Percentiles rank a stretch among this genome's conserved stretches.
These are phyloP conservation scores for Aspergillus calidoustus DNA, from an alignment of 2,329 filamentous ascomycete species.

Conservation along the genomic window DNA sequence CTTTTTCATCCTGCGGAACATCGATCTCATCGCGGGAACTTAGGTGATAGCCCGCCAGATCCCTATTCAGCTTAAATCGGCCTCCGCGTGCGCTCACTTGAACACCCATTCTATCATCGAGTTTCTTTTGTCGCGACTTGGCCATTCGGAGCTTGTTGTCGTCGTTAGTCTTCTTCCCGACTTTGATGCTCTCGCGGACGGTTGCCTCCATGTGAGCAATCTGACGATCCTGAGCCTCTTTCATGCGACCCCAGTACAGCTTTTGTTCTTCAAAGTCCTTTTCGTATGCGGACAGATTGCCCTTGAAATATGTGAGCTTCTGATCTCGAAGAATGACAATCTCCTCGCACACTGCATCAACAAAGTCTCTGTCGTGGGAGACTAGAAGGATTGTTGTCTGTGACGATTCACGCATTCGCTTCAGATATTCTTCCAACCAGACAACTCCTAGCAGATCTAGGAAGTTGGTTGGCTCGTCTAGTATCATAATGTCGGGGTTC, in stretches of 20 bases:
- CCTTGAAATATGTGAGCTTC: slow-evolving; percentile 73
- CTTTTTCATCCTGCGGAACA: slow-evolving; percentile 65
- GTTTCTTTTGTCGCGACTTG: slow-evolving; percentile 80
- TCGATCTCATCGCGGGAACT: slow-evolving; percentile 70
- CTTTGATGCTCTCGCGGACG: slow-evolving; percentile 73
- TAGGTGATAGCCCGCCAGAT: slow-evolving; percentile 66
- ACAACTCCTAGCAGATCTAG: slow-evolving; percentile 81
- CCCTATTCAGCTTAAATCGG: slow-evolving; percentile 80
- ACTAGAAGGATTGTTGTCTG: slow-evolving; percentile 74
- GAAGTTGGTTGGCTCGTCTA: slow-evolving; percentile 89
- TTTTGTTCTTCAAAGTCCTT: slow-evolving; percentile 67
- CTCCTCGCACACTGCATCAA: slow-evolving; percentile 74
- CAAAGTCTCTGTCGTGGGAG: slow-evolving; percentile 83
- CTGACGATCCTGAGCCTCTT: slow-evolving; percentile 80
- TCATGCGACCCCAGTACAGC: slow-evolving; percentile 72
- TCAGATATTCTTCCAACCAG: slow-evolving; percentile 78
- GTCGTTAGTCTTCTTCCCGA: slow-evolving; percentile 77
- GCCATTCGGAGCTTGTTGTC: slow-evolving; percentile 86
- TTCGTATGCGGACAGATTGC: slow-evolving; percentile 75
- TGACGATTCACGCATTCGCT: slow-evolving; percentile 56
- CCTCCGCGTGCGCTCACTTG: slow-evolving; percentile 73
- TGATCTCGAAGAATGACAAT: slow-evolving; percentile 76
- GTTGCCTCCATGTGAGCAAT: slow-evolving; percentile 79
- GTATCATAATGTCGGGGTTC: slow-evolving; percentile 74
- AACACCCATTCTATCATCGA: slow-evolving; percentile 80